These are phyloP conservation scores for Babesia divergens DNA, from an alignment of 169 alveolate genomes.

Conservation along the genomic window DNA sequence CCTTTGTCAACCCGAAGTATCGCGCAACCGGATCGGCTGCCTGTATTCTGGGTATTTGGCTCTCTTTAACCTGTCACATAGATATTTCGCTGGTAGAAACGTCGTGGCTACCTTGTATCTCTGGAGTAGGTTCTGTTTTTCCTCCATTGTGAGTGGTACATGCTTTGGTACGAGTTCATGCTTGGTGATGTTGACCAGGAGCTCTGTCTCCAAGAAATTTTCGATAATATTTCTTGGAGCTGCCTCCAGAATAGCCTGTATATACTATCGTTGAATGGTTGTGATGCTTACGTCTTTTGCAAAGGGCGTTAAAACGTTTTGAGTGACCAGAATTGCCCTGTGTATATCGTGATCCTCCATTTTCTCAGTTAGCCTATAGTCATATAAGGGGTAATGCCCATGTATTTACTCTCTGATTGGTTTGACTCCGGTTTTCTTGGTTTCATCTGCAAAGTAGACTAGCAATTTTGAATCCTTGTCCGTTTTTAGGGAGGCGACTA, in stretches of 20 bases:
- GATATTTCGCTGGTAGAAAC: not conserved
- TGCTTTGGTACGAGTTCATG: conserved; percentile 98
- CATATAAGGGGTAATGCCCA: not conserved
- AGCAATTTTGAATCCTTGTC: conserved; percentile 81
- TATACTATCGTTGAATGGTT: not conserved
- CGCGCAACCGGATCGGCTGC: conserved; percentile 95
- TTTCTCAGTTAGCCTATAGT: conserved; percentile 81
- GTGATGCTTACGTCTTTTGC: conserved; percentile 81
- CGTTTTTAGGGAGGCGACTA: conserved; percentile 80
- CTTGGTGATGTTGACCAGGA: conserved; percentile 93
- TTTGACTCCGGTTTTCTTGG: conserved; percentile 89
- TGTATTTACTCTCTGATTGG: conserved; percentile 87
- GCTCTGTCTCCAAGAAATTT: conserved; percentile 86
- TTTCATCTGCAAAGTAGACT: conserved; percentile 89
- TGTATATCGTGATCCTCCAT: conserved; percentile 89
- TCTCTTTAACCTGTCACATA: conserved; percentile 85
- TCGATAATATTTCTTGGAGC: conserved; percentile 88
- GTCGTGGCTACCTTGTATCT: conserved; percentile 81
- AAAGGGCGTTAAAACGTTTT: conserved; percentile 87
- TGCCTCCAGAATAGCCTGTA: conserved; percentile 86
- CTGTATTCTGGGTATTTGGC: conserved; percentile 94
- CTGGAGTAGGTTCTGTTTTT: conserved; percentile 87
- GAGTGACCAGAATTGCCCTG: conserved; percentile 89
- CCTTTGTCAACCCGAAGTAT: conserved; percentile 90
- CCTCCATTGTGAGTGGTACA: conserved; percentile 90